phyloP scores from a whole-genome alignment of 352 stramenopile species.

The Pythium oligandrum region DNA sequence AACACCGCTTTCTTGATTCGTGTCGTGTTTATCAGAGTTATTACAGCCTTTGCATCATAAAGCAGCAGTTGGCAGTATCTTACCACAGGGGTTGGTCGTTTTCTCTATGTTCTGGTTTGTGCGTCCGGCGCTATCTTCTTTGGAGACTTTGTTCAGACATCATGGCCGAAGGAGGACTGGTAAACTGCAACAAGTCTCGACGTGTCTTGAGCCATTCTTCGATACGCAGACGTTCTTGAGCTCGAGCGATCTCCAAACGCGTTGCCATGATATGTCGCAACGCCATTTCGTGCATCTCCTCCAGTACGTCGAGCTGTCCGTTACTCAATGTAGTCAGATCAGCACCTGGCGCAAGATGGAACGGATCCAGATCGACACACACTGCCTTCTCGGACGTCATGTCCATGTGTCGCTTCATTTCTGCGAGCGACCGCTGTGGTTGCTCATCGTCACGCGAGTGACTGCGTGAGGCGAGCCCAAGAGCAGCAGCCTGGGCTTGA shows the following conservation, averaged over 20 bases:
- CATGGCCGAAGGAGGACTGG: neutral
- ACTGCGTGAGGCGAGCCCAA: conserved; percentile 27
- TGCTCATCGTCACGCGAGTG: conserved; percentile 5
- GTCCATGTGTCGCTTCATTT: conserved; percentile 46
- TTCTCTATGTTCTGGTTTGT: too few species aligned
- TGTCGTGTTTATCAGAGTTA: too few species aligned
- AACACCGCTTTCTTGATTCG: too few species aligned
- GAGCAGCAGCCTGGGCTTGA: conserved; percentile 46
- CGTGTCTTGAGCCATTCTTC: conserved; percentile 75
- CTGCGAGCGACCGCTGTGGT: conserved; percentile 24
- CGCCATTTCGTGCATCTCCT: conserved; percentile 52
- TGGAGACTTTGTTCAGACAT: too few species aligned
- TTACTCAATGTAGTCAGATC: conserved; percentile 58
- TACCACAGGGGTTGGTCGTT: too few species aligned
- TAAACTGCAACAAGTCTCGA: conserved; percentile 48
- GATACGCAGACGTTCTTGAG: conserved; percentile 56
- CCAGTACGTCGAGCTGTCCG: conserved; percentile 69
- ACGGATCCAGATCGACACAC: conserved; percentile 37
- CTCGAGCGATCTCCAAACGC: conserved; percentile 49
- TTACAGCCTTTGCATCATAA: too few species aligned
- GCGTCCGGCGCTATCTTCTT: too few species aligned
- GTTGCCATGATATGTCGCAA: conserved; percentile 56
- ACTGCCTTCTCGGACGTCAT: conserved; percentile 26
- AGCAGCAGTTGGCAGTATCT: too few species aligned
- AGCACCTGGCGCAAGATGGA: conserved; percentile 41